These are phyloP conservation scores for Knoxia roxburghii DNA, from an alignment of 257 asterid species.

Conservation along the genomic window DNA sequence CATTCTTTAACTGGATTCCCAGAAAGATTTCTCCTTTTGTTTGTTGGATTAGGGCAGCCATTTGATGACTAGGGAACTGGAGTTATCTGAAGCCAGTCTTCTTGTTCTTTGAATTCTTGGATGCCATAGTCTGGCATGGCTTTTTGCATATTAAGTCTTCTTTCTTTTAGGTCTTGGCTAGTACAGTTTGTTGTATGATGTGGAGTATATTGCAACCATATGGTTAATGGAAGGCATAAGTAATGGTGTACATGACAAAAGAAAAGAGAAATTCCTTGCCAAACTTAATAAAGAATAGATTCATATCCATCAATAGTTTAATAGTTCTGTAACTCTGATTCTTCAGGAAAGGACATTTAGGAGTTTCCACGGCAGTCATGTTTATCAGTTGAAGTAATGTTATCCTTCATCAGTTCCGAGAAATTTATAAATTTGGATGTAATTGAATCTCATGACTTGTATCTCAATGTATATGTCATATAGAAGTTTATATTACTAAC, in stretches of 20 bases:
- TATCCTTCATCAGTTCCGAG: background rate
- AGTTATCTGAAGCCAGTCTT: slow-evolving; percentile 13
- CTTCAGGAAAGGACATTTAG: slow-evolving; percentile 4
- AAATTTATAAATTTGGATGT: background rate
- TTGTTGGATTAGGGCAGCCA: slow-evolving; percentile 19
- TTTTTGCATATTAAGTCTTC: background rate
- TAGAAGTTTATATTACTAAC: background rate
- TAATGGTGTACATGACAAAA: slow-evolving; percentile 2
- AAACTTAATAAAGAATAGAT: background rate
- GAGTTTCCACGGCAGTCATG: background rate
- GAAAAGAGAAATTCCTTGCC: slow-evolving; percentile 3
- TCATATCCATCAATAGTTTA: background rate
- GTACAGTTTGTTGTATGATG: background rate
- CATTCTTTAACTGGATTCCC: slow-evolving; percentile 15
- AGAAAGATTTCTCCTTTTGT: slow-evolving; percentile 16
- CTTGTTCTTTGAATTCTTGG: slow-evolving; percentile 9
- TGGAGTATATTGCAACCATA: background rate
- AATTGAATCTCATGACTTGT: background rate
- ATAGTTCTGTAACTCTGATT: slow-evolving; percentile 5
- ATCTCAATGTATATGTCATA: background rate
- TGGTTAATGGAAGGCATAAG: background rate
- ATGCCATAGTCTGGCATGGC: slow-evolving; percentile 8
- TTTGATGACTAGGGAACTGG: slow-evolving; percentile 8
- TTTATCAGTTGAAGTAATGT: background rate
- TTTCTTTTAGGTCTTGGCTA: background rate